phyloP scores from a whole-genome alignment of 805 yeast species.

The Kodamaea fukazawae region DNA sequence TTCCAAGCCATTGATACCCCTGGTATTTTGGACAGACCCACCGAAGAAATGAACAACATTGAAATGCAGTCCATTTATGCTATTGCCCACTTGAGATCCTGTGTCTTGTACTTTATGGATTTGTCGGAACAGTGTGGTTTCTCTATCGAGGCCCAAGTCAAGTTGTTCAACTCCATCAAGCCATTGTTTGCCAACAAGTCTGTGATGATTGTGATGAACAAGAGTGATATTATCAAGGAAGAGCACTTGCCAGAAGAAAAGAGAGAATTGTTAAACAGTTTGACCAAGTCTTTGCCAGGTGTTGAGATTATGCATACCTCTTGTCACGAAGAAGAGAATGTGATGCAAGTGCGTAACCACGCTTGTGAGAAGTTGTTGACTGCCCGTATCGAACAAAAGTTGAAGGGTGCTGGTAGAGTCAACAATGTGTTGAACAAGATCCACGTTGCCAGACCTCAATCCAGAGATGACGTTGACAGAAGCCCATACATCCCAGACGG shows the following conservation, averaged over 20 bases:
- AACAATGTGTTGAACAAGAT: conserved; percentile 89
- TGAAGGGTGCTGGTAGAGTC: conserved; percentile 88
- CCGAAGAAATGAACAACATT: conserved; percentile 99
- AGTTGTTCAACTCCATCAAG: conserved; percentile 93
- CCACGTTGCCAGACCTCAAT: conserved; percentile 87
- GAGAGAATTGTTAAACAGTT: conserved; percentile 65
- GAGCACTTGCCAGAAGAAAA: conserved; percentile 80
- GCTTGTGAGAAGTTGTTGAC: conserved; percentile 97
- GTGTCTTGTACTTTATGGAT: conserved; percentile 97
- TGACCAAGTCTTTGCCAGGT: conserved; percentile 60
- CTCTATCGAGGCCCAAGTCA: conserved; percentile 94
- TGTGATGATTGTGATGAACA: conserved; percentile 92
- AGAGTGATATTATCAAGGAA: conserved; percentile 82
- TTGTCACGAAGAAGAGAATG: conserved; percentile 90
- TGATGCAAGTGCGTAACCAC: conserved; percentile 92
- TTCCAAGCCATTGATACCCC: conserved; percentile 99
- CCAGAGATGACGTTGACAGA: conserved; percentile 83
- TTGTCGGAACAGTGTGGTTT: conserved; percentile 99
- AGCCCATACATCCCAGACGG: conserved; percentile 81
- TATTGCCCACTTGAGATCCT: conserved; percentile 95
- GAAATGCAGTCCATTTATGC: conserved; percentile 99
- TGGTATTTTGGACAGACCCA: conserved; percentile 97
- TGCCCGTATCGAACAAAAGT: conserved; percentile 93
- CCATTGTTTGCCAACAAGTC: conserved; percentile 96
- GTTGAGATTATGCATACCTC: conserved; percentile 93